These are phyloP conservation scores for Senna tora DNA, from an alignment of 306 rosid species.

Conservation along the genomic window DNA sequence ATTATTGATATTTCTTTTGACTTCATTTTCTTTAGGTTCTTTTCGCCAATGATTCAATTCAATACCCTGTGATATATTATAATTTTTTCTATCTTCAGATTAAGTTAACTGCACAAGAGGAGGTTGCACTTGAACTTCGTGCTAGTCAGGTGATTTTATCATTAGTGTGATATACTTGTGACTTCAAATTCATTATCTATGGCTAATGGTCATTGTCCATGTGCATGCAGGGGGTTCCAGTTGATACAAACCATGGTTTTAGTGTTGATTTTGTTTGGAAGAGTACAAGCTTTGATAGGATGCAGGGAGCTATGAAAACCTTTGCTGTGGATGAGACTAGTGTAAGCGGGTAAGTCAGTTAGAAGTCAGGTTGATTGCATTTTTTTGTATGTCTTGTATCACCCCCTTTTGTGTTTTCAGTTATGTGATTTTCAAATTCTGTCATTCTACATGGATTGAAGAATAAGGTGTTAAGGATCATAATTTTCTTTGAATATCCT, in stretches of 20 bases:
- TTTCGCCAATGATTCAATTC: neutral
- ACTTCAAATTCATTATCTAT: neutral
- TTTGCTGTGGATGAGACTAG: slow-evolving; percentile 99
- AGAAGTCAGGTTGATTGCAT: slow-evolving; percentile 1
- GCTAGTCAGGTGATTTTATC: slow-evolving; percentile 77
- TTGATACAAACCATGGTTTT: slow-evolving; percentile 91
- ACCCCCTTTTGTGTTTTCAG: neutral
- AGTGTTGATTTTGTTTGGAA: slow-evolving; percentile 99
- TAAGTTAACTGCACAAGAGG: slow-evolving; percentile 96
- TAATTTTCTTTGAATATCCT: slow-evolving; percentile 22
- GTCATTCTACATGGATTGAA: neutral
- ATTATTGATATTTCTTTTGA: neutral
- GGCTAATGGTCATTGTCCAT: slow-evolving; percentile 24
- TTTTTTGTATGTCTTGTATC: slow-evolving; percentile 9
- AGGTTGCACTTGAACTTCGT: slow-evolving; percentile 97
- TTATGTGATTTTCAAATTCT: neutral
- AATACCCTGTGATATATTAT: neutral
- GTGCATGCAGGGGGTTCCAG: slow-evolving; percentile 84
- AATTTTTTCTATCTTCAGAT: slow-evolving; percentile 56
- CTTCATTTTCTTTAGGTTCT: neutral
- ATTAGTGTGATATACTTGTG: slow-evolving; percentile 15
- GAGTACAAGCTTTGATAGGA: slow-evolving; percentile 97
- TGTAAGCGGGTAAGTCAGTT: slow-evolving; percentile 85
- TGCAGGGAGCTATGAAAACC: slow-evolving; percentile 99
- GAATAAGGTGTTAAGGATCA: slow-evolving; percentile 3